Base-by-base conservation (phyloP, 768 basidiomycete genomes). In the Tulasnella calospora region DNA sequence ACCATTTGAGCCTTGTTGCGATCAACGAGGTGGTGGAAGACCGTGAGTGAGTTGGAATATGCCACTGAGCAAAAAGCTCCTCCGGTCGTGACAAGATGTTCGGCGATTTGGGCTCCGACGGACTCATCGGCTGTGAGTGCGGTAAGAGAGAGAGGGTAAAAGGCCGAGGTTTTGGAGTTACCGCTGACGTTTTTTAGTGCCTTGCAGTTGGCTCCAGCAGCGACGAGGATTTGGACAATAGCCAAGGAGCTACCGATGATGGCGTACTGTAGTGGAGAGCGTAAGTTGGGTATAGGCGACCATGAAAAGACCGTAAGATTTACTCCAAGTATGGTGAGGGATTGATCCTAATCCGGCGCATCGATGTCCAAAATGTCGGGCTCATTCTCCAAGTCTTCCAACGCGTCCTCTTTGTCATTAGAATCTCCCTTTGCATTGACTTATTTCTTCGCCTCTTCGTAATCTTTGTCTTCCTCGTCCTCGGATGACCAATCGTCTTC, bases 331-430 rank as follows among this genome's bases (percentile, higher is more conserved):
- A 90, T 86, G 1, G 87, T 86, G 79, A 89, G 87, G 4, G 85
- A 85, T 77, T 88, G 86, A 81, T 91, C 90, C 90, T 90, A 92
- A 81, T 91, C 90, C 0, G 85, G 76, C 1, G 85, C 84, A 69
- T 90, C 85, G 79, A 90, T 81, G 70, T 89, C 88, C n/a, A 91
- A 84, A 41, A 91, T 83, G 78, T 91, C 90, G 0, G 89, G 89
- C 46, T 84, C 84, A 57, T 88, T 86, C 4, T 84, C 83, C 7
- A 86, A 83, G 80, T 89, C 89, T 67, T 89, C 89, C 0, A 87
- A 87, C 8, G 83, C 83, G 73, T 81, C 84, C 47, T 83, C 82
- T 61, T 69, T 75, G n/a, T 17, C 73, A 55, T 55, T 13, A 13
- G 51, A 55, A 13, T 80, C 75, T 71, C 61, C 17, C 30, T 80